phyloP scores from a whole-genome alignment of 2,329 filamentous ascomycete species.

The Aaosphaeria arxii region DNA sequence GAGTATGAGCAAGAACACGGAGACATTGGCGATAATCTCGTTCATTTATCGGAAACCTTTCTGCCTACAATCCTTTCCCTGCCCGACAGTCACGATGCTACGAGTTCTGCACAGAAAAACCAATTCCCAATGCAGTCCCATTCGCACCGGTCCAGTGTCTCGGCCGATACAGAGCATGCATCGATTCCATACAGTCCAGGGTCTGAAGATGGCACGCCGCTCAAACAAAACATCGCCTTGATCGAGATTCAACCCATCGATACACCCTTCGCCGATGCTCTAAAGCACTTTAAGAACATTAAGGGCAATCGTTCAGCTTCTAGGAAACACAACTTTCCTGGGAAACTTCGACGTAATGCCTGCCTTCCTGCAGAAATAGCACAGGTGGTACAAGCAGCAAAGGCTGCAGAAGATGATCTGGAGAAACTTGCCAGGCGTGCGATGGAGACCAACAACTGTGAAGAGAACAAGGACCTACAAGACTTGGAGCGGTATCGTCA shows the following conservation, averaged over 20 bases:
- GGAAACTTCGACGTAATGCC: constrained; percentile 16
- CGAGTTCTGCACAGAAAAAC: too few species aligned
- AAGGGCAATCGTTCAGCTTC: neutral
- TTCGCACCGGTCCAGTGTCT: too few species aligned
- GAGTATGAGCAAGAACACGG: too few species aligned
- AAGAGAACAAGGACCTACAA: neutral
- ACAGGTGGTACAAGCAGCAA: constrained; percentile 10
- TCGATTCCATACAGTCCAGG: too few species aligned
- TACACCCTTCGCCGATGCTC: constrained; percentile 14
- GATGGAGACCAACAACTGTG: constrained; percentile 2
- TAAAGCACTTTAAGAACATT: constrained; percentile 16
- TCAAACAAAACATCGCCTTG: constrained; percentile 7
- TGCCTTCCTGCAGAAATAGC: constrained; percentile 17
- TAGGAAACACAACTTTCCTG: neutral
- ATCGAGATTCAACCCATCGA: constrained; percentile 1
- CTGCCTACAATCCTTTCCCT: too few species aligned
- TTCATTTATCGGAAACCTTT: too few species aligned
- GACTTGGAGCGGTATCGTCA: constrained; percentile 13
- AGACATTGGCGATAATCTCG: too few species aligned
- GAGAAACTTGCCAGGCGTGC: neutral
- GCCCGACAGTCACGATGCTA: too few species aligned
- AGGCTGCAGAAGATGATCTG: neutral
- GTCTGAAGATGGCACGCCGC: neutral
- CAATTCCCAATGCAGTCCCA: too few species aligned
- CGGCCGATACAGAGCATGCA: too few species aligned